phyloP scores from a whole-genome alignment of 1,284 basidiomycete genomes.

The Hemileia vastatrix region DNA sequence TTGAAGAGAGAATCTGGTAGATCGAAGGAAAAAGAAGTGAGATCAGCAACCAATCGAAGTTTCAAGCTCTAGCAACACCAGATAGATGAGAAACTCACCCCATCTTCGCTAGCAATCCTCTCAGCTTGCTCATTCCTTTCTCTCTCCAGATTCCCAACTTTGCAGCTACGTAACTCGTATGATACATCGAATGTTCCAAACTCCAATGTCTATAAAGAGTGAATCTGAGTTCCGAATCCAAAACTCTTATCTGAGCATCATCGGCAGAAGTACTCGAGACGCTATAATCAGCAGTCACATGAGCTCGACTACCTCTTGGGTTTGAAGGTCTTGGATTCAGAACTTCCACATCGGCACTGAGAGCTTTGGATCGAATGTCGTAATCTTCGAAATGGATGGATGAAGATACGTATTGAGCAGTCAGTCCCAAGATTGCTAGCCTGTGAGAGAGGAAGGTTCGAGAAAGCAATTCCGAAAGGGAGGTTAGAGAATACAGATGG shows the following conservation, averaged over 20 bases:
- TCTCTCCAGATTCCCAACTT: constrained; percentile 96
- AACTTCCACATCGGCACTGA: constrained; percentile 36
- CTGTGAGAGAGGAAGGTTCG: constrained; percentile 9
- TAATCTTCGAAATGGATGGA: constrained; percentile 34
- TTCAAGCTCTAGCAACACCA: not conserved
- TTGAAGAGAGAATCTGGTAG: constrained; percentile 69
- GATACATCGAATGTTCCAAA: constrained; percentile 92
- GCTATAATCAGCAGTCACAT: constrained; percentile 18
- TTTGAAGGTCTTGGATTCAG: constrained; percentile 23
- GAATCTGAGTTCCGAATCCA: constrained; percentile 53
- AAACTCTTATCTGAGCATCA: constrained; percentile 35
- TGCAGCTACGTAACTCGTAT: constrained; percentile 88
- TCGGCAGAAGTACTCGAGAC: constrained; percentile 32
- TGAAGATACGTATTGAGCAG: constrained; percentile 35
- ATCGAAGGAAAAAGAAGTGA: constrained; percentile 7
- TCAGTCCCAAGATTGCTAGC: constrained; percentile 39
- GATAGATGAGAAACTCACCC: constrained; percentile 55
- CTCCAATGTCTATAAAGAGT: constrained; percentile 96
- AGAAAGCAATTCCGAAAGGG: not conserved
- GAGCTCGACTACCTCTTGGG: not conserved
- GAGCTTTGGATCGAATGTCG: constrained; percentile 33
- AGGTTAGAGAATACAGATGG: too few relatives aligned
- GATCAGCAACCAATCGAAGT: not conserved
- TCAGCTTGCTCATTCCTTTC: constrained; percentile 72
- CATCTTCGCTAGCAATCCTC: constrained; percentile 94